phyloP scores from a whole-genome alignment of 495 filamentous ascomycete species.

The Chaetomium tenue region DNA sequence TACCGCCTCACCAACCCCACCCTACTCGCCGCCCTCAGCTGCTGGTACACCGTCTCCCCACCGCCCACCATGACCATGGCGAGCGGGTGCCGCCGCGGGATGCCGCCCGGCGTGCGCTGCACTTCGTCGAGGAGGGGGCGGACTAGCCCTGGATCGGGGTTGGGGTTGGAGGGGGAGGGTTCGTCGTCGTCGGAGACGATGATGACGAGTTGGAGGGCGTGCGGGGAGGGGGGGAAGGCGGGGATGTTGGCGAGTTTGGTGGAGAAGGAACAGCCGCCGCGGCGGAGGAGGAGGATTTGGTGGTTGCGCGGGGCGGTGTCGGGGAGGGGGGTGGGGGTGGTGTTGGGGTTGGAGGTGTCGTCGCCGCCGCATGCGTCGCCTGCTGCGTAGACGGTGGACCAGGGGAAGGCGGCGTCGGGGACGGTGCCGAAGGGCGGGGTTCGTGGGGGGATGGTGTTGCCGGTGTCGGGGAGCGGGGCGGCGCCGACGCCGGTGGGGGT shows the following conservation, averaged over 20 bases:
- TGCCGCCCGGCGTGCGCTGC: slow-evolving; percentile 69
- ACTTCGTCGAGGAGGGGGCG: slow-evolving; percentile 74
- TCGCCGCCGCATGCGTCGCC: slow-evolving; percentile 33
- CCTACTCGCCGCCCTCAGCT: slow-evolving; percentile 57
- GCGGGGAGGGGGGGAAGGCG: slow-evolving; percentile 59
- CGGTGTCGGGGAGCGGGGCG: slow-evolving; percentile 63
- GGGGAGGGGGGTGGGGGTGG: slow-evolving; percentile 64
- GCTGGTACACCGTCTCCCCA: slow-evolving; percentile 63
- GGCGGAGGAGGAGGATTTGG: slow-evolving; percentile 77
- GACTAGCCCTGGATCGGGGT: slow-evolving; percentile 28
- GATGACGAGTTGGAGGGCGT: slow-evolving; percentile 73
- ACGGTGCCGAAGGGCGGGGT: slow-evolving; percentile 40
- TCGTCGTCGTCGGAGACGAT: slow-evolving; percentile 70
- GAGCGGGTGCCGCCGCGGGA: slow-evolving; percentile 69
- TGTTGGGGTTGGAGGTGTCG: slow-evolving; percentile 14
- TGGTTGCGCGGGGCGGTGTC: slow-evolving; percentile 60
- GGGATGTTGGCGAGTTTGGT: slow-evolving; percentile 84
- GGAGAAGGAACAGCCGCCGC: slow-evolving; percentile 81
- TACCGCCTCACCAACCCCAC: slow-evolving; percentile 76
- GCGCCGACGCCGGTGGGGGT: slow-evolving; percentile 73
- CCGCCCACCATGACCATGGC: slow-evolving; percentile 84
- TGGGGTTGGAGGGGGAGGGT: too few relatives aligned
- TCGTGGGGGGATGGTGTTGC: slow-evolving; percentile 41
- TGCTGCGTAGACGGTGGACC: slow-evolving; percentile 68
- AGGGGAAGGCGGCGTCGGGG: slow-evolving; percentile 49